Percentiles rank a stretch among this genome's conserved stretches.
Conservation (phyloP, 305 asterid genomes). For the Solanum hybrid region DNA sequence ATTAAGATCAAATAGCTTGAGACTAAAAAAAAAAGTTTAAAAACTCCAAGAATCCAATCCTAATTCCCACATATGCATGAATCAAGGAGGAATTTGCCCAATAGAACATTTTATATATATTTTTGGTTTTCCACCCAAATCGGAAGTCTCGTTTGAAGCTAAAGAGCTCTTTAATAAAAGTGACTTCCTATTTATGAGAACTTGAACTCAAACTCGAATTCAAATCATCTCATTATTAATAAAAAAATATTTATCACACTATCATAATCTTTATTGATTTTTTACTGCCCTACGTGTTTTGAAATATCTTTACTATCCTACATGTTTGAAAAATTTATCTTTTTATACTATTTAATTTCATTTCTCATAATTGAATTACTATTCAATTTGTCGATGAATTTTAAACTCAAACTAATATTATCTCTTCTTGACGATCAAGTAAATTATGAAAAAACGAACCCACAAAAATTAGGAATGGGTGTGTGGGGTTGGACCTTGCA, state of each 20-base stretch:
- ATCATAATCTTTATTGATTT: fast-evolving
- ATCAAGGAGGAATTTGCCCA: background rate
- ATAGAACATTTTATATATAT: too few relatives aligned
- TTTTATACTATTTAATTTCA: background rate
- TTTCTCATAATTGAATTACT: background rate
- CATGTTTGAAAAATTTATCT: too few relatives aligned
- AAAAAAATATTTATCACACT: fast-evolving
- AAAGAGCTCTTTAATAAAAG: background rate
- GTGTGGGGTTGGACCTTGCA: background rate
- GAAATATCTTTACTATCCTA: background rate
- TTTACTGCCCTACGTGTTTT: background rate
- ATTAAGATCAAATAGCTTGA: background rate
- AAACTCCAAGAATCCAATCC: background rate
- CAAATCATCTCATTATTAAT: background rate
- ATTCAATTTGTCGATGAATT: background rate
- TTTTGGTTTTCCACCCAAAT: background rate
- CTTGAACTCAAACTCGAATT: background rate
- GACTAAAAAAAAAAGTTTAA: background rate
- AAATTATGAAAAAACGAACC: background rate
- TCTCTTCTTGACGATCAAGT: background rate
- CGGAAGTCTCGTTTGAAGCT: too few relatives aligned
- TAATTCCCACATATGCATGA: background rate
- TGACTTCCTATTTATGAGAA: fast-evolving
- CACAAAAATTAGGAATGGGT: background rate
- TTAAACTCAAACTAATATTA: background rate